These are phyloP conservation scores for Nicotiana rustica DNA, from an alignment of 305 asterid genomes.

Conservation along the genomic window DNA sequence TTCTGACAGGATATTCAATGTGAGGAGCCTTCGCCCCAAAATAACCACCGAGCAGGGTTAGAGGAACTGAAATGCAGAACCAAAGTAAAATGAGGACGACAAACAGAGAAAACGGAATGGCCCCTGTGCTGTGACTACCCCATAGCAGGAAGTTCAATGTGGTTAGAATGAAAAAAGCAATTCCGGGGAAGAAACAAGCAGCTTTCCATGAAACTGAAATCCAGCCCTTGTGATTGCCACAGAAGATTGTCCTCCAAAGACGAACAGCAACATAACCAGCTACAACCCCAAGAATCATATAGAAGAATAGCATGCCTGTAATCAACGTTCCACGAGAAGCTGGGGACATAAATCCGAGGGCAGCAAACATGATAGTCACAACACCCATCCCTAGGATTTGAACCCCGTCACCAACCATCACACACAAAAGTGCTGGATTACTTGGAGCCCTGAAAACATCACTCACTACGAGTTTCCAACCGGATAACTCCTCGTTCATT, in stretches of 20 bases:
- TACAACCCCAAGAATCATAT: conserved; percentile 51
- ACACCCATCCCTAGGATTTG: conserved; percentile 57
- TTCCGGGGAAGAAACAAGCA: conserved; percentile 58
- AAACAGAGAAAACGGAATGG: conserved; percentile 55
- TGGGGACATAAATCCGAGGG: conserved; percentile 61
- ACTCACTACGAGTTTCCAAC: conserved; percentile 57
- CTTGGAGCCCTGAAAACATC: conserved; percentile 58
- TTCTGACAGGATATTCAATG: conserved; percentile 54
- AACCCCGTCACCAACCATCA: conserved; percentile 55
- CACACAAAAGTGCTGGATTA: conserved; percentile 51
- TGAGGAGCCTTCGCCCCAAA: conserved; percentile 56
- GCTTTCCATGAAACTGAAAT: conserved; percentile 53
- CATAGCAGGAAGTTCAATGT: conserved; percentile 52
- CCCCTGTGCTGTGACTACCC: conserved; percentile 62
- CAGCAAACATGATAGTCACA: conserved; percentile 55
- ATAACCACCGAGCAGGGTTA: conserved; percentile 55
- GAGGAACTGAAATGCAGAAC: conserved; percentile 60
- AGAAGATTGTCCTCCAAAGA: conserved; percentile 52
- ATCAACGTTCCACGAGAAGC: conserved; percentile 59
- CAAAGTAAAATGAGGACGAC: conserved; percentile 52
- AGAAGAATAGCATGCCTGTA: conserved; percentile 56
- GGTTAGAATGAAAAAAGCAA: conserved; percentile 49
- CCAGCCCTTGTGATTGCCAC: conserved; percentile 55
- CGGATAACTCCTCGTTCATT: conserved; percentile 59
- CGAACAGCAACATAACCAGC: conserved; percentile 61